phyloP scores from a whole-genome alignment of 306 rosid species.

The Citrullus colocynthis region DNA sequence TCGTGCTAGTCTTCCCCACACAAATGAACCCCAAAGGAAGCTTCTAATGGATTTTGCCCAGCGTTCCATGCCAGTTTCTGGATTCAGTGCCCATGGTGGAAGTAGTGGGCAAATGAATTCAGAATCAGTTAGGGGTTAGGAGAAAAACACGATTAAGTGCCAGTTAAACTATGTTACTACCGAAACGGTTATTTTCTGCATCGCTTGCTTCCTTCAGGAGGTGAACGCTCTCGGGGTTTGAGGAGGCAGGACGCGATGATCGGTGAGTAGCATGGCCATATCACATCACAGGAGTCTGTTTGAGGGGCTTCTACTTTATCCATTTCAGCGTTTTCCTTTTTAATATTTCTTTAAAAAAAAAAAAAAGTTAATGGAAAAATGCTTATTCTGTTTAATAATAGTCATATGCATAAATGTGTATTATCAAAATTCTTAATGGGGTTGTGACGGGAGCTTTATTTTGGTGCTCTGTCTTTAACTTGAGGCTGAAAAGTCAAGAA shows the following conservation, averaged over 20 bases:
- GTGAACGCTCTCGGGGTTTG: background rate
- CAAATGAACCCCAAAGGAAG: slow-evolving; percentile 72
- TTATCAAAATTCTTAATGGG: slow-evolving; percentile 14
- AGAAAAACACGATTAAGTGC: background rate
- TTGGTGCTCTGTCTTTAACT: slow-evolving; percentile 35
- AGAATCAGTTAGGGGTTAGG: slow-evolving; percentile 49
- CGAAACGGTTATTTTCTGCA: background rate
- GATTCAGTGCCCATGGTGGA: slow-evolving; percentile 31
- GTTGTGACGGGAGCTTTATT: slow-evolving; percentile 32
- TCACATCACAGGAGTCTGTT: background rate
- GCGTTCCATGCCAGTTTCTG: slow-evolving; percentile 68
- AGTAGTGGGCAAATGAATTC: slow-evolving; percentile 52
- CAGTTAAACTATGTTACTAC: background rate
- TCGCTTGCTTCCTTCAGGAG: background rate
- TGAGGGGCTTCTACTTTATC: slow-evolving; percentile 1
- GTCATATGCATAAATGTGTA: slow-evolving; percentile 31
- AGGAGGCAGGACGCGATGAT: background rate
- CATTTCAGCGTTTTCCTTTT: slow-evolving; percentile 3
- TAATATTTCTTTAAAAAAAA: slow-evolving; percentile 6
- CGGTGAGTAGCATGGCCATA: background rate
- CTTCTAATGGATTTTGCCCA: slow-evolving; percentile 62
- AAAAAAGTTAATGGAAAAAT: slow-evolving; percentile 9
- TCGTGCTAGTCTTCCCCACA: slow-evolving; percentile 94
- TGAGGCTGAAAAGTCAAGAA: slow-evolving; percentile 18
- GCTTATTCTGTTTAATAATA: slow-evolving; percentile 15